phyloP scores from a whole-genome alignment of 192 early-diverging fungal species.

The Linnemannia zychae region DNA sequence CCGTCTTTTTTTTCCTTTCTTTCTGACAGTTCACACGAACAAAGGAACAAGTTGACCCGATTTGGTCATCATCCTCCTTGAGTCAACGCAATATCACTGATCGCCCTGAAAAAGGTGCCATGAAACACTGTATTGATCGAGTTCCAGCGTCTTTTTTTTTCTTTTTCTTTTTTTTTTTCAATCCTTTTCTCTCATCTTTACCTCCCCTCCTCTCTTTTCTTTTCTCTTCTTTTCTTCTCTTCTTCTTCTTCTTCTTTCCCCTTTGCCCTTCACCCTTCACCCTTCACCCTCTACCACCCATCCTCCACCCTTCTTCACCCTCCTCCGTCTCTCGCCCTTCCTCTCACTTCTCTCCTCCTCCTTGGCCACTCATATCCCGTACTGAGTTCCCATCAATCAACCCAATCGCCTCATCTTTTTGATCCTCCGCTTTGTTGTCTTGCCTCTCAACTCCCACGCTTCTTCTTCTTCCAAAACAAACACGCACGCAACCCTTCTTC shows the following conservation, averaged over 20 bases:
- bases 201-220: not conserved
- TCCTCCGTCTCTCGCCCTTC: no score
- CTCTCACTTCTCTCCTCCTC: not conserved
- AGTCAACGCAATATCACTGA: not conserved
- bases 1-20: no score
- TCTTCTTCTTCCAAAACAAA: conserved; percentile 2
- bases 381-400: not conserved
- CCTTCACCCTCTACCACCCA: not conserved
- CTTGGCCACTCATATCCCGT: not conserved
- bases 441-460: not conserved
- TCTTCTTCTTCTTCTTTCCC: no score
- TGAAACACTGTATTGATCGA: not conserved
- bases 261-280: not conserved
- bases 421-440: conserved; percentile 1
- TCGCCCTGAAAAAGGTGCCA: not conserved
- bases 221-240: conserved; percentile 6
- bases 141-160: no score
- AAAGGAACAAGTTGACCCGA: not conserved
- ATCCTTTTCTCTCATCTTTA: not conserved
- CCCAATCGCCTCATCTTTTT: no score
- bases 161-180: not conserved
- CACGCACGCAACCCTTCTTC: not conserved
- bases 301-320: not conserved
- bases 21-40: no score
- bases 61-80: not conserved